Base-by-base conservation (phyloP, 139 green algal genomes). In the Chlorella sp. region DNA sequence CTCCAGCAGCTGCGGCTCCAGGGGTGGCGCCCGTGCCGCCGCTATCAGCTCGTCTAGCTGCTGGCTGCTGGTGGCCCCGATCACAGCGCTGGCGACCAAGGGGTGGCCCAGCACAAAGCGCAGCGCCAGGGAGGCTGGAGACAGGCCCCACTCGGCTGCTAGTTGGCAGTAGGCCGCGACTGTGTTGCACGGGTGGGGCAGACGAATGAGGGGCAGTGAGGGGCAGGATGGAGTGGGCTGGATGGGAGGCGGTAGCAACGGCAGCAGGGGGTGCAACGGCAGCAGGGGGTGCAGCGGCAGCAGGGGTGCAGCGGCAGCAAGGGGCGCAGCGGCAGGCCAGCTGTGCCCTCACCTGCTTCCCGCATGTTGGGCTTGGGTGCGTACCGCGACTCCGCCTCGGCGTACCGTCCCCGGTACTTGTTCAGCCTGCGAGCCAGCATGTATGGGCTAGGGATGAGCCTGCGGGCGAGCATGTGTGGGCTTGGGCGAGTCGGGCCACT, bases 381-480 rank as follows among this genome's bases (percentile, higher is more conserved):
- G 80, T 98, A 98, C 16, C 95, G 88, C n/a, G 84, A 91, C 82
- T 97, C 94, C 2, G 90, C 93, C 76, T 97, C 94, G n/a, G 92
- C 92, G 84, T 97, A 97, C 36, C 92, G 77, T 17, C 91, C 91
- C n/a, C 82, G 89, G 90, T 97, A 98, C 69, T 87, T 92, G 86
- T 95, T 95, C 38, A 98, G 86, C 7, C 94, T 89, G 28, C 30
- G 30, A 26, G 38, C n/a, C n/a, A n/a, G n/a, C n/a, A n/a, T n/a
- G n/a, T n/a, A n/a, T n/a, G n/a, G n/a, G n/a, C n/a, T n/a, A n/a
- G n/a, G n/a, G n/a, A n/a, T n/a, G n/a, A n/a, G n/a, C n/a, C n/a
- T n/a, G n/a, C n/a, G n/a, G n/a, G n/a, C n/a, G n/a, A n/a, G n/a
- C n/a, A n/a, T n/a, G n/a, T n/a, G n/a, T n/a, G n/a, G n/a, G n/a